Evolutionary conservation across 768 basidiomycete genomes (phyloP), one percentile per base, ranked within the genome.

Genomic region (Lactifluus echinatus): DNA sequence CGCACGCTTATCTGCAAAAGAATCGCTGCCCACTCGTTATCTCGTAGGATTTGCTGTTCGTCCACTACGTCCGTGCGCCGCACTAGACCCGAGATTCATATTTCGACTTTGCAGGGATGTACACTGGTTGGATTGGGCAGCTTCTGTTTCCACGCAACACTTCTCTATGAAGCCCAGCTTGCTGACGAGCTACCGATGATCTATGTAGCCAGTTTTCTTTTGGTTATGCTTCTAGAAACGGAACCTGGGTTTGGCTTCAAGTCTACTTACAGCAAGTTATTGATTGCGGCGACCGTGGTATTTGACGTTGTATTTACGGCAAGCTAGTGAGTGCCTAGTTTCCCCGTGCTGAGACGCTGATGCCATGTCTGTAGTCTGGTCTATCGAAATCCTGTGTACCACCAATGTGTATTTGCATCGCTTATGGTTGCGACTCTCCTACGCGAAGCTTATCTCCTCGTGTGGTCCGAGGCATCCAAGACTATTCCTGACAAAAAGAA

Each of bases 151-250:
- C 89, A 92, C 62, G 84, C 85, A 11, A 89, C 85, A 2, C 73
- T 92, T 29, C 73, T 79, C 37, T 92, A 82, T 68, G 77, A 82
- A 61, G 87, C 87, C 10, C 89, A 92, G 65, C 78, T 88, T 52
- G 83, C 85, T 34, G 89, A 92, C 64, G 89, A 92, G 66, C 73
- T 92, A 8, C 88, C 87, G 2, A 90, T 91, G 88, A 79, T 89
- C 54, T 88, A 84, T 66, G 79, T 84, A 53, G 78, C 79, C 5
- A 80, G 79, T 39, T 80, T 82, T 70, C 75, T 79, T 62, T 68
- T 80, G 19, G 84, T 78, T 67, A 69, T 87, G 33, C 68, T 84
- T 17, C 81, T 84, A 66, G 84, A 87, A 64, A 74, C 74, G 29
- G 63, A 69, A 51, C 78, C 75, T 4, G 83, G 83, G 2, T 84